Evolutionary conservation across 164 flowering plant species (phyloP), one percentile per base, ranked within the genome.

Genomic region (Nymphaea thermarum): DNA sequence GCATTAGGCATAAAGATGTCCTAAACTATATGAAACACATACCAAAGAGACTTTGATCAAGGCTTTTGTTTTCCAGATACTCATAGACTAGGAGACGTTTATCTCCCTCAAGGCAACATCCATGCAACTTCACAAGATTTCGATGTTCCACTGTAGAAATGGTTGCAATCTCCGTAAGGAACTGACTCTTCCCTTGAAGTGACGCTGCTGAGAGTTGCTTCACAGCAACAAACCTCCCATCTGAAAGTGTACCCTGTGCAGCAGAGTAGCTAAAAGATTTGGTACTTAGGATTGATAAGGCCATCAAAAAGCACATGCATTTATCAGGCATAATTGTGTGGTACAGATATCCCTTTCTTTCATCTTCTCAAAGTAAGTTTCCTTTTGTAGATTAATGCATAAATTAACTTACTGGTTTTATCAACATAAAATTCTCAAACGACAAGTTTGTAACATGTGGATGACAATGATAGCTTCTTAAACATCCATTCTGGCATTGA

Each of bases 41-140:
- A 86, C 93, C 87, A 16, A 86, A 79, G 59, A 88, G 86, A 43
- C 84, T 80, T 68, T 80, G 84, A 71, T 83, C 82, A 63, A 88
- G 89, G 81, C 94, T 86, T 74, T 81, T 83, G 63, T 86, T 86
- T 70, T 86, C 88, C 12, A 82, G 83, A 72, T 84, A 88, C 51
- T 82, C 84, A 72, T 86, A 88, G 14, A 88, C 87, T 75, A 88
- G 69, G 44, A 86, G 83, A 67, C 90, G 75, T 43, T 86, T 80
- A 36, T 73, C 66, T 44, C 82, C 78, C 70, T 88, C 89, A 0
- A 73, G 78, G 70, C 94, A 86, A 69, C 88, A 88, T 60, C 94
- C 94, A 65, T 75, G 64, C 78, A 88, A 72, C 76, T 82, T 76
- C 81, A 68, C 71, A 41, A 68, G 77, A 71, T 87, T 85, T 11